Evolutionary conservation across 2,329 filamentous ascomycete genomes (phyloP).

Genomic region (Pseudogymnoascus sp.): DNA sequence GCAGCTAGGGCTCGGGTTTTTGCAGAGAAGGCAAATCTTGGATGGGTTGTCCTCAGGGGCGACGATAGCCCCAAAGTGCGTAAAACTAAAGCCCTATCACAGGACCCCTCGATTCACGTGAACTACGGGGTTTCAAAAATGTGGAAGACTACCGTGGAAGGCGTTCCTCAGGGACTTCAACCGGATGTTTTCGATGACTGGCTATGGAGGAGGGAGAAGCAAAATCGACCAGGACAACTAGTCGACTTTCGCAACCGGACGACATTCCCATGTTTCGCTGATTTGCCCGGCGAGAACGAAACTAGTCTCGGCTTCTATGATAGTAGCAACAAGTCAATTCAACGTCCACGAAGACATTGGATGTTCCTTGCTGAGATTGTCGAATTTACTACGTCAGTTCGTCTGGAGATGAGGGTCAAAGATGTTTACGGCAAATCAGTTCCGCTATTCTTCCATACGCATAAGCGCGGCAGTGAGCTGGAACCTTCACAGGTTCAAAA

Average conservation of each 20-base stretch:
- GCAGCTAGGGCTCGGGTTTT: constrained; percentile 28
- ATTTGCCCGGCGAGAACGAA: constrained; percentile 15
- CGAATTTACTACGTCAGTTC: constrained; percentile 15
- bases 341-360: constrained; percentile 17
- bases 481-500: constrained; percentile 14
- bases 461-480: constrained; percentile 24
- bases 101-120: constrained; percentile 17
- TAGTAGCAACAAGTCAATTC: constrained; percentile 10
- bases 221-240: constrained; percentile 10
- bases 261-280: constrained; percentile 21
- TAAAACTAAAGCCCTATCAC: constrained; percentile 12
- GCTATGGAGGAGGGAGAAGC: constrained; percentile 20
- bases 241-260: constrained; percentile 14
- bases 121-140: constrained; percentile 12
- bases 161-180: constrained; percentile 13
- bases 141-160: constrained; percentile 18
- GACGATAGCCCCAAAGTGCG: constrained; percentile 15
- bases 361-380: constrained; percentile 20
- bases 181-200: constrained; percentile 18
- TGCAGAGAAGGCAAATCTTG: constrained; percentile 17
- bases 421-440: constrained; percentile 23
- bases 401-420: constrained; percentile 22
- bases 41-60: constrained; percentile 13
- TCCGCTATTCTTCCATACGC: constrained; percentile 26
- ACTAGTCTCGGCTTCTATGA: constrained; percentile 16